A percentile compares a stretch with the other conserved stretches of the same genome.
Conservation (phyloP, 768 basidiomycete genomes). For the Russula lepida region DNA sequence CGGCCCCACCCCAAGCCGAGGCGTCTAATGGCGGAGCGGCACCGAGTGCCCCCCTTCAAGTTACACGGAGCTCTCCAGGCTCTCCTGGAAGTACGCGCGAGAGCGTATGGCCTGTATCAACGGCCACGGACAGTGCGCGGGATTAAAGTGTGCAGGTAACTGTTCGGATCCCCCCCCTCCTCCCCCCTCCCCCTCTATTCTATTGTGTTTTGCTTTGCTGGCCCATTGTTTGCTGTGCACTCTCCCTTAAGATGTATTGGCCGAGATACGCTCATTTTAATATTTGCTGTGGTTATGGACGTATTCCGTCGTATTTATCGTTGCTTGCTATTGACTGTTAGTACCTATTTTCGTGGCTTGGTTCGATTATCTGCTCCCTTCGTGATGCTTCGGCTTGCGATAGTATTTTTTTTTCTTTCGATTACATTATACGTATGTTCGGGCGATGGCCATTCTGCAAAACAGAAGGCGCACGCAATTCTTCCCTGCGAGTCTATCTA, state of each 20-base stretch:
- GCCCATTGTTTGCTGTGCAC: conserved; percentile 16
- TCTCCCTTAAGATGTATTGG: conserved; percentile 6
- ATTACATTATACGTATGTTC: conserved; percentile 21
- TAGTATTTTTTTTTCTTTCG: conserved; percentile 8
- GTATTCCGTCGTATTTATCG: conserved; percentile 17
- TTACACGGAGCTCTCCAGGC: conserved; percentile 23
- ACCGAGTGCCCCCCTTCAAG: conserved; percentile 24
- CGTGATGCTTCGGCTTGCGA: conserved; percentile 3
- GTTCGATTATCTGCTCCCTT: conserved; percentile 6
- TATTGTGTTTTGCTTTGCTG: conserved; percentile 11
- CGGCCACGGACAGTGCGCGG: conserved; percentile 22
- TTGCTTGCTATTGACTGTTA: conserved; percentile 11
- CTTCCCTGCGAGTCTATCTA: neutral
- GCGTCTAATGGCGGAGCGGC: conserved; percentile 10
- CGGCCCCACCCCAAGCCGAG: conserved; percentile 9
- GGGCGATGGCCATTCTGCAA: conserved; percentile 16
- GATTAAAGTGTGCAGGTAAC: conserved; percentile 9
- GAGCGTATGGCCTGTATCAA: conserved; percentile 29
- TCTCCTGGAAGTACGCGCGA: conserved; percentile 22
- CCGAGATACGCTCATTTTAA: conserved; percentile 14
- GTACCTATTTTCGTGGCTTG: conserved; percentile 9
- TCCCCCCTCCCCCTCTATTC: neutral
- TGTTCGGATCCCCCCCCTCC: neutral
- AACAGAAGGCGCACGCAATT: conserved; percentile 8
- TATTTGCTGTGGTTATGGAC: conserved; percentile 17